Conservation (phyloP, 768 basidiomycete species). For the Suillus americanus region DNA sequence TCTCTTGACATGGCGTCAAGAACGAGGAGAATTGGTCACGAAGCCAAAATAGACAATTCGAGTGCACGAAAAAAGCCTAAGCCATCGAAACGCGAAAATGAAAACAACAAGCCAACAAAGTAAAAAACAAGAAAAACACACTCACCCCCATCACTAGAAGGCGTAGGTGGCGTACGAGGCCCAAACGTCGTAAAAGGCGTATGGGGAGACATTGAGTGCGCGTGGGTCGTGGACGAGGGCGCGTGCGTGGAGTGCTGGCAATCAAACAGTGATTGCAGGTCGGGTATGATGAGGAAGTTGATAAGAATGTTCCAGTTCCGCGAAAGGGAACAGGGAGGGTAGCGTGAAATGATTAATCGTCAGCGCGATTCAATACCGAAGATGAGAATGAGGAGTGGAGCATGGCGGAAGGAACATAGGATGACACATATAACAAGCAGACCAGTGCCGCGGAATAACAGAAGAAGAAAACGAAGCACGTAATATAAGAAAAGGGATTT, state of each 20-base stretch:
- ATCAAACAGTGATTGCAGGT: not conserved
- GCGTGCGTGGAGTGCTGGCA: constrained; percentile 16
- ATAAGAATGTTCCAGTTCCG: not conserved
- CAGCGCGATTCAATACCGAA: not conserved
- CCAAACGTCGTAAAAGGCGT: constrained; percentile 19
- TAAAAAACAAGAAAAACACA: not conserved
- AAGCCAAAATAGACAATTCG: not conserved
- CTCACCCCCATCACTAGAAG: constrained; percentile 29
- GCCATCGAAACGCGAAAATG: not conserved
- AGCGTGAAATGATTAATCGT: not conserved
- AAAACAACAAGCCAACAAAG: not conserved
- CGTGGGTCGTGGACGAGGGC: constrained; percentile 5
- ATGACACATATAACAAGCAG: not conserved
- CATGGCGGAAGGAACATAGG: no score
- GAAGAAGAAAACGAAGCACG: not conserved
- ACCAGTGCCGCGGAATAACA: not conserved
- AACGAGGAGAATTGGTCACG: no score
- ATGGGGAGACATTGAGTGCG: constrained; percentile 16
- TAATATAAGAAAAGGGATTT: not conserved
- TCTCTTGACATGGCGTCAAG: not conserved
- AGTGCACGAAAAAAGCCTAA: not conserved
- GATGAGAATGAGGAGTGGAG: not conserved
- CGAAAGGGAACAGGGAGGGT: not conserved
- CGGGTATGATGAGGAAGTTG: not conserved
- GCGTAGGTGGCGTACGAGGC: constrained; percentile 23